Base-by-base conservation (phyloP, 108 stramenopile species). In the Nitzschia palea region DNA sequence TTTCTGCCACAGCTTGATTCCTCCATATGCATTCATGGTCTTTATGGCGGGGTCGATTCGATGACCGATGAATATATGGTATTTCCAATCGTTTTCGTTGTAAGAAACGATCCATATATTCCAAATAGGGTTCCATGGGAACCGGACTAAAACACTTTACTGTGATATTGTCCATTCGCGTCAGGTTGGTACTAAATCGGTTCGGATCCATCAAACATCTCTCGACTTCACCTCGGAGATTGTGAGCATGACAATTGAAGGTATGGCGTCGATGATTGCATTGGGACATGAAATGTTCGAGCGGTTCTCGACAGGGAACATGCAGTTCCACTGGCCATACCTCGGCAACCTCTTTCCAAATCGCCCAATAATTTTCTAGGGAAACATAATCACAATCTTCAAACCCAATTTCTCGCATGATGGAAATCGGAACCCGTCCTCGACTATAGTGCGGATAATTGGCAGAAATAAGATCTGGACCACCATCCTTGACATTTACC, bases 301-400 rank as follows among this genome's bases (percentile, higher is more conserved):
- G 5, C 12, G 59, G 71, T 65, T 80, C 72, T 23, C 80, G 71
- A 63, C 80, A 80, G 3, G 80, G 80, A 14, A 80, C 62, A 47
- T 80, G 80, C 5, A 80, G 47, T 54, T 80, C 80, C 44, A 80
- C 40, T 15, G 22, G 23, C 29, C 53, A 29, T 34, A 26, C 22
- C 18, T 33, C 20, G 2, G 58, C 60, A 48, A 62, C 40, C 3
- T 40, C 10, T 5, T 27, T 33, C 70, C 62, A 48, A 1, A 28
- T 47, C 23, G 23, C 9, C 37, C 17, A 56, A 20, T 12, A 29
- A 30, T 5, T 8, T 63, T 81, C 80, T 8, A 56, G 1, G 35
- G 56, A 61, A 20, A 81, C 65, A 25, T 57, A 77, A 65, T 81
- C 80, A 62, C 80, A 81, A 66, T 77, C 62, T 54, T 77, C 66